Conservation (phyloP, 768 basidiomycete species). For the Artomyces pyxidatus region DNA sequence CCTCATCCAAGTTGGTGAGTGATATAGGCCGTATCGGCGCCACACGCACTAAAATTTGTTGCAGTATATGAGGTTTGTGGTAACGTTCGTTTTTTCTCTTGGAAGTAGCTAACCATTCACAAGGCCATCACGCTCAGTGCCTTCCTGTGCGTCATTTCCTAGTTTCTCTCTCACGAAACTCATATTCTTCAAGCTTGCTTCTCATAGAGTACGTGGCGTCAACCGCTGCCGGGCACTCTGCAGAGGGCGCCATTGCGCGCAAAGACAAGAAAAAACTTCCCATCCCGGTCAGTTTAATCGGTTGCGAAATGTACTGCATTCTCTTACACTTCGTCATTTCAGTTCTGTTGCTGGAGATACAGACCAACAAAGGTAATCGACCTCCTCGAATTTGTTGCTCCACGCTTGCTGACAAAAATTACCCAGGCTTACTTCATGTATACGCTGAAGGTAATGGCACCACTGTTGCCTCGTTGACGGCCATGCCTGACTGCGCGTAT, state of each 20-base stretch:
- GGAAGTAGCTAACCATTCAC: too few species aligned
- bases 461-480: too few species aligned
- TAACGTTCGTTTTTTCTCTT: too few species aligned
- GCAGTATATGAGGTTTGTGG: constrained; percentile 2
- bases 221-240: constrained; percentile 52
- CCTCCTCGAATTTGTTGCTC: background rate
- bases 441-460: constrained; percentile 63
- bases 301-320: background rate
- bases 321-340: background rate
- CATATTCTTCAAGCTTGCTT: constrained; percentile 42
- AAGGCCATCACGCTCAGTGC: constrained; percentile 80
- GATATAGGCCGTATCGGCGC: too few species aligned
- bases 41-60: too few species aligned
- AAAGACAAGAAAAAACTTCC: constrained; percentile 76
- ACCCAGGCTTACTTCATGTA: constrained; percentile 86
- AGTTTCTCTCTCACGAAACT: background rate
- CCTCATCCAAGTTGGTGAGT: constrained; percentile 42
- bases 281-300: constrained; percentile 34
- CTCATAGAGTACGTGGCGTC: constrained; percentile 80
- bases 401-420: constrained; percentile 9
- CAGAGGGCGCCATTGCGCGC: constrained; percentile 59
- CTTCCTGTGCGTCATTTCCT: constrained; percentile 47
- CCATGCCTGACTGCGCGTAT: constrained; percentile 1
- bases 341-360: constrained; percentile 81
- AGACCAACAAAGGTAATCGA: constrained; percentile 62